Conservation (phyloP, 805 yeast species). For the Dipodascus albidus region DNA sequence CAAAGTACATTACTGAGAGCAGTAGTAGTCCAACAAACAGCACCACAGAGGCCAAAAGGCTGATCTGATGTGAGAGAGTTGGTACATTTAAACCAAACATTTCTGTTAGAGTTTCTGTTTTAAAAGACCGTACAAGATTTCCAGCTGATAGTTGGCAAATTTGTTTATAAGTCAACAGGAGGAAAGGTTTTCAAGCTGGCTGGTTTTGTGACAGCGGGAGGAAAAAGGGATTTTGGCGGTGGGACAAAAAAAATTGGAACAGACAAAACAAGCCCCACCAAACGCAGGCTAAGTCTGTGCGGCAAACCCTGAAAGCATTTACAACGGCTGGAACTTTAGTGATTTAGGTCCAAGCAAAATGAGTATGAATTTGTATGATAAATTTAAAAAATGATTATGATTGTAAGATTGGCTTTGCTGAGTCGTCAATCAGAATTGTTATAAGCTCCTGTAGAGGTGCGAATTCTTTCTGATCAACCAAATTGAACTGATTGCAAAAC, state of each 20-base stretch:
- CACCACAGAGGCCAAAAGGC: background rate
- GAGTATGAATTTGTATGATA: background rate
- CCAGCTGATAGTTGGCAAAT: background rate
- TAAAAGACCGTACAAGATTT: too few relatives aligned
- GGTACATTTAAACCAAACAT: background rate
- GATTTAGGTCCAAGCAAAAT: background rate
- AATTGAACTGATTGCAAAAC: constrained; percentile 72
- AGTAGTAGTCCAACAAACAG: background rate
- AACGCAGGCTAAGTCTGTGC: too few relatives aligned
- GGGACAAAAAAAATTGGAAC: background rate
- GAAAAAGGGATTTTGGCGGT: background rate
- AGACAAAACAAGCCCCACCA: too few relatives aligned
- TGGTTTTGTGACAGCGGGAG: too few relatives aligned
- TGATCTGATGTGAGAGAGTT: background rate
- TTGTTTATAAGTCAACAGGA: background rate
- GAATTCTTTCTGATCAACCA: constrained; percentile 69
- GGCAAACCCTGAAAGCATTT: background rate
- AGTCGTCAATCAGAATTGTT: constrained; percentile 44
- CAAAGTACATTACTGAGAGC: background rate
- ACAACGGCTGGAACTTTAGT: too few relatives aligned
- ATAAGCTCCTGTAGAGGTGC: constrained; percentile 89
- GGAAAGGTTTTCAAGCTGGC: too few relatives aligned
- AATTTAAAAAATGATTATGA: background rate
- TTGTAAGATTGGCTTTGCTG: constrained; percentile 1
- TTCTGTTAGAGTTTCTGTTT: background rate